Conservation (phyloP, 129 eudicot genomes). For the Logfia minima region DNA sequence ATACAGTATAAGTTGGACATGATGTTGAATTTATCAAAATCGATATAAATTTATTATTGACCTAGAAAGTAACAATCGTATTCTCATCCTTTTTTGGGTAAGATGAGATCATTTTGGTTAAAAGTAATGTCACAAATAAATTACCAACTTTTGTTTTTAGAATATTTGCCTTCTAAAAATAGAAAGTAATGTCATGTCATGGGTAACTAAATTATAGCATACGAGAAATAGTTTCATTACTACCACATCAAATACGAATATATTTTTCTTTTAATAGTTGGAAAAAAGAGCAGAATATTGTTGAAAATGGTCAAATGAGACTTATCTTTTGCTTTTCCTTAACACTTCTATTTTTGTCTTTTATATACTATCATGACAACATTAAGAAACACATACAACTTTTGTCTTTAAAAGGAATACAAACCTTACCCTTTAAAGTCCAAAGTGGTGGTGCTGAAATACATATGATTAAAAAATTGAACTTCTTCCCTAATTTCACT, state of each 20-base stretch:
- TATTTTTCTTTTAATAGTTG: neutral
- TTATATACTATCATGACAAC: slow-evolving; percentile 14
- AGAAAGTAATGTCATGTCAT: neutral
- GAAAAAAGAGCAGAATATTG: neutral
- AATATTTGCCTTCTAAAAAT: neutral
- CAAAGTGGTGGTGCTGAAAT: slow-evolving; percentile 32
- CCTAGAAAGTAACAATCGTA: no score
- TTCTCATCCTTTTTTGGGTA: neutral
- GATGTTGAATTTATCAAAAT: no score
- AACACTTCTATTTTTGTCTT: slow-evolving; percentile 12
- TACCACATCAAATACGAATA: neutral
- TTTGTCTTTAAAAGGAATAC: slow-evolving; percentile 9
- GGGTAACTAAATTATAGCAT: neutral
- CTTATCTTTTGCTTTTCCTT: slow-evolving; percentile 29
- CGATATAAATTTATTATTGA: no score
- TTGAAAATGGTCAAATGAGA: slow-evolving; percentile 24
- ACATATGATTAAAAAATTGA: slow-evolving; percentile 19
- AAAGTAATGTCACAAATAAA: neutral
- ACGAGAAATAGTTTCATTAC: neutral
- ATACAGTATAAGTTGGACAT: no score
- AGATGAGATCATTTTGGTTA: neutral
- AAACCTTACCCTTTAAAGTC: slow-evolving; percentile 8
- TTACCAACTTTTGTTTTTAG: neutral
- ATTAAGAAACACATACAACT: neutral
- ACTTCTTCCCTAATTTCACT: neutral